Percentiles rank a stretch among this genome's conserved stretches.
Evolutionary conservation across 768 basidiomycete species (phyloP).

Genomic region (Fistulinella prunicolor): DNA sequence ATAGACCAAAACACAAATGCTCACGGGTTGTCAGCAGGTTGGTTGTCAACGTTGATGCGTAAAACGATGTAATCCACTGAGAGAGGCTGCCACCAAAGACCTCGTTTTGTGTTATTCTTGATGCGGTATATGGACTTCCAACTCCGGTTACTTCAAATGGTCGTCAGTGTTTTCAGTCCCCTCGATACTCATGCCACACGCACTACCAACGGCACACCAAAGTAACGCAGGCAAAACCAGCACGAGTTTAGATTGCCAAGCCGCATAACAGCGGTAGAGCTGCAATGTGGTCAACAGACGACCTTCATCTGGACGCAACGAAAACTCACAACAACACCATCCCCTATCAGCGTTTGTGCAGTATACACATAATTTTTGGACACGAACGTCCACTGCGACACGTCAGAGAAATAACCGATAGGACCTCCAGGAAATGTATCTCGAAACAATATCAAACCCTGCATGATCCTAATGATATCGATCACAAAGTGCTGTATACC

Average conservation of each 20-base stretch:
- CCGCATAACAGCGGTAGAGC: slow-evolving; percentile 31
- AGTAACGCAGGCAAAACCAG: slow-evolving; percentile 24
- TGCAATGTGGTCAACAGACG: slow-evolving; percentile 4
- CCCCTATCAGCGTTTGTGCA: slow-evolving; percentile 30
- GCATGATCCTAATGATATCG: slow-evolving; percentile 23
- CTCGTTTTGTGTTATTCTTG: slow-evolving; percentile 2
- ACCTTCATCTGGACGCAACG: neutral
- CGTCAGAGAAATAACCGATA: slow-evolving; percentile 23
- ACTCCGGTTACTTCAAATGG: slow-evolving; percentile 18
- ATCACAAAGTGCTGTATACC: slow-evolving; percentile 24
- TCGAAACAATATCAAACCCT: slow-evolving; percentile 25
- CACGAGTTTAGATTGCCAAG: slow-evolving; percentile 29
- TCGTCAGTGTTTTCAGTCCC: neutral
- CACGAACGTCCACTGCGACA: slow-evolving; percentile 29
- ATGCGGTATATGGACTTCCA: slow-evolving; percentile 15
- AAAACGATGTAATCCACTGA: slow-evolving; percentile 36
- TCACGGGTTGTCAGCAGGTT: slow-evolving; percentile 34
- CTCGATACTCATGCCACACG: no score
- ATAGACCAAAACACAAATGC: neutral
- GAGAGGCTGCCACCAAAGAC: slow-evolving; percentile 29
- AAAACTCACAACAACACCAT: slow-evolving; percentile 27
- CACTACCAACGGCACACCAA: slow-evolving; percentile 19
- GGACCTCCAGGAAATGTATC: slow-evolving; percentile 20
- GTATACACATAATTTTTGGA: slow-evolving; percentile 23
- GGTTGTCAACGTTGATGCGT: slow-evolving; percentile 29